Evolutionary conservation across 495 filamentous ascomycete genomes (phyloP).

Genomic region (Paragyromitra xinjiangensis): DNA sequence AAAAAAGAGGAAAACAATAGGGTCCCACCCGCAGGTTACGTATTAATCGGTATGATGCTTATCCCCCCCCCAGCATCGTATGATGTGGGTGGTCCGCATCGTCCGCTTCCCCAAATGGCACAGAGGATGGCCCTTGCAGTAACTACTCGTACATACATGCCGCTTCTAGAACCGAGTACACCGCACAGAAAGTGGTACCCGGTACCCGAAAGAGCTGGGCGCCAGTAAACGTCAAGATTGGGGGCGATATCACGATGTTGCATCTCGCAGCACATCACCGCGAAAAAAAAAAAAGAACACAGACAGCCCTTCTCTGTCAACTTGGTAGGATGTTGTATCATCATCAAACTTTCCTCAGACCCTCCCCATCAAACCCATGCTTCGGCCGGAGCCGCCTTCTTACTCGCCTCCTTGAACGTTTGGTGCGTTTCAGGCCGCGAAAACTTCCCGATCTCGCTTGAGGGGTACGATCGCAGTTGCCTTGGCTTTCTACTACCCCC

Average conservation of each 20-base stretch:
- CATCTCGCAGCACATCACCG: slow-evolving; percentile 32
- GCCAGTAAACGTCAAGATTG: slow-evolving; percentile 45
- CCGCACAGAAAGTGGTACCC: slow-evolving; percentile 44
- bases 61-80: slow-evolving; percentile 34
- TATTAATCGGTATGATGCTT: slow-evolving; percentile 36
- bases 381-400: slow-evolving; percentile 47
- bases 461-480: slow-evolving; percentile 49
- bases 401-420: slow-evolving; percentile 39
- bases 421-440: slow-evolving; percentile 54
- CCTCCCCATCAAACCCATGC: slow-evolving; percentile 6
- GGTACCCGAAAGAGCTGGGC: slow-evolving; percentile 42
- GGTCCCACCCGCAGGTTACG: slow-evolving; percentile 6
- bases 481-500: slow-evolving; percentile 37
- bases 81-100: slow-evolving; percentile 33
- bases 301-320: background rate
- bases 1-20: slow-evolving; percentile 19
- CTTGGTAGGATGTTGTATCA: slow-evolving; percentile 2
- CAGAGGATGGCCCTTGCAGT: slow-evolving; percentile 48
- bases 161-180: slow-evolving; percentile 46
- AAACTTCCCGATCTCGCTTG: slow-evolving; percentile 52
- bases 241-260: slow-evolving; percentile 41
- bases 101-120: slow-evolving; percentile 27
- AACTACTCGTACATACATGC: slow-evolving; percentile 43
- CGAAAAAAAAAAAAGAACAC: background rate
- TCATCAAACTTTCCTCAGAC: slow-evolving; percentile 16